Evolutionary conservation across 225 moss, liverwort and hornwort genomes (phyloP).

Genomic region (Asterella californica): DNA sequence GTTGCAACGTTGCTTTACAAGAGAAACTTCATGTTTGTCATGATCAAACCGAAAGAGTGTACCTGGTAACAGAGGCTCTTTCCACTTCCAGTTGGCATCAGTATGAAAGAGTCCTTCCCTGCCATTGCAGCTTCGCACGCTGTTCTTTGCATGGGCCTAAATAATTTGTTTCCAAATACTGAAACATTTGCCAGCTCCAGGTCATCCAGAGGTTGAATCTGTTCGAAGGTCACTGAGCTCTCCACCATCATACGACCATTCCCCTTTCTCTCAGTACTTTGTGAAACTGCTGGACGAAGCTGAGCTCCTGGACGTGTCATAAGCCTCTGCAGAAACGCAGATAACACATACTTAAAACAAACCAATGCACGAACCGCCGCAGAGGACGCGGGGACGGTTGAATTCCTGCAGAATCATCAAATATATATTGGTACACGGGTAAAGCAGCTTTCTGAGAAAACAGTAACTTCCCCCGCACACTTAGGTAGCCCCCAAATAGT

Average conservation of each 20-base stretch:
- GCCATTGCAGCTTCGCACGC: slow-evolving; percentile 47
- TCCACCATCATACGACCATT: slow-evolving; percentile 2
- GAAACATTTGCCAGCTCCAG: slow-evolving; percentile 40
- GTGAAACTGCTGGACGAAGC: not conserved
- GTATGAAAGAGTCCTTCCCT: slow-evolving; percentile 44
- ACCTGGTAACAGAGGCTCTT: slow-evolving; percentile 56
- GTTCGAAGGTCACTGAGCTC: slow-evolving; percentile 18
- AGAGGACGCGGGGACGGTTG: too few species aligned
- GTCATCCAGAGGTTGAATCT: slow-evolving; percentile 39
- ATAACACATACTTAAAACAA: not conserved
- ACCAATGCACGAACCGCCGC: not conserved
- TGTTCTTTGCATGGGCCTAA: slow-evolving; percentile 40
- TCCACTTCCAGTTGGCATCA: slow-evolving; percentile 56
- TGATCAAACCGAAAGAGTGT: not conserved
- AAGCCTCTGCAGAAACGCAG: not conserved
- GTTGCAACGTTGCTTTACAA: not conserved
- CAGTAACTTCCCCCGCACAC: too few species aligned
- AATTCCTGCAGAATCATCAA: too few species aligned
- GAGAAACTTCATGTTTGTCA: not conserved
- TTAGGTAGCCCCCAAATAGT: too few species aligned
- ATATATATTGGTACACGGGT: too few species aligned
- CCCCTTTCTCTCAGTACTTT: not conserved
- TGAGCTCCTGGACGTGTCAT: not conserved
- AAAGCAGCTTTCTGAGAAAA: too few species aligned
- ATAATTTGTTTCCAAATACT: slow-evolving; percentile 35